Evolutionary conservation across 495 filamentous ascomycete genomes (phyloP).

Genomic region (Trichoderma erinaceum): DNA sequence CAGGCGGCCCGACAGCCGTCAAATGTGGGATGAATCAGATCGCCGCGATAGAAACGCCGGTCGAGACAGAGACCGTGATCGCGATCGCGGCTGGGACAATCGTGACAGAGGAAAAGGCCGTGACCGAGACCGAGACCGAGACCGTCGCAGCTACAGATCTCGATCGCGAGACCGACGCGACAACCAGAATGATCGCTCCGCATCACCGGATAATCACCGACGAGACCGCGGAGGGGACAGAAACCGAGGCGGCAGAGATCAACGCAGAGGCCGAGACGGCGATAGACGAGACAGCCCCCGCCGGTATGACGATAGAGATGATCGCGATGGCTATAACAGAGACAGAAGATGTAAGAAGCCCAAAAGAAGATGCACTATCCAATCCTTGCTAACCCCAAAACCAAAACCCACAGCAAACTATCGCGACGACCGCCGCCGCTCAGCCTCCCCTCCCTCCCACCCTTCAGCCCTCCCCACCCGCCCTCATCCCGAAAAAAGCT

Average conservation of each 20-base stretch:
- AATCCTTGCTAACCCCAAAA: neutral
- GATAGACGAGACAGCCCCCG: conserved; percentile 20
- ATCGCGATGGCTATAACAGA: conserved; percentile 8
- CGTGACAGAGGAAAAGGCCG: conserved; percentile 27
- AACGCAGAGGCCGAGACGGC: conserved; percentile 19
- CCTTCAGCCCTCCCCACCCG: neutral
- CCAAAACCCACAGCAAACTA: neutral
- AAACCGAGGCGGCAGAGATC: conserved; percentile 23
- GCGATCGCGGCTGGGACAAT: conserved; percentile 27
- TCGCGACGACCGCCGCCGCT: neutral
- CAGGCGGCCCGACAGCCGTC: conserved; percentile 37
- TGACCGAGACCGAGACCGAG: conserved; percentile 27
- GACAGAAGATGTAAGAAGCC: conserved; percentile 11
- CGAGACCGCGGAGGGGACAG: conserved; percentile 20
- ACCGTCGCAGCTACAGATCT: conserved; percentile 34
- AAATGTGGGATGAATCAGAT: conserved; percentile 37
- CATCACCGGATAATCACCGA: conserved; percentile 31
- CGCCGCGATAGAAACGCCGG: conserved; percentile 21
- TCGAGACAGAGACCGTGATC: conserved; percentile 29
- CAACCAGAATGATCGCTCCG: conserved; percentile 18
- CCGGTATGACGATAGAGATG: conserved; percentile 21
- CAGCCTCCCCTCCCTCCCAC: neutral
- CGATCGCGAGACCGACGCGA: conserved; percentile 36
- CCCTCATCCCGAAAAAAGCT: neutral
- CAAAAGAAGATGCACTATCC: neutral